Evolutionary conservation across 441 rosid species (phyloP).

Genomic region (Cnidoscolus chayamansa): DNA sequence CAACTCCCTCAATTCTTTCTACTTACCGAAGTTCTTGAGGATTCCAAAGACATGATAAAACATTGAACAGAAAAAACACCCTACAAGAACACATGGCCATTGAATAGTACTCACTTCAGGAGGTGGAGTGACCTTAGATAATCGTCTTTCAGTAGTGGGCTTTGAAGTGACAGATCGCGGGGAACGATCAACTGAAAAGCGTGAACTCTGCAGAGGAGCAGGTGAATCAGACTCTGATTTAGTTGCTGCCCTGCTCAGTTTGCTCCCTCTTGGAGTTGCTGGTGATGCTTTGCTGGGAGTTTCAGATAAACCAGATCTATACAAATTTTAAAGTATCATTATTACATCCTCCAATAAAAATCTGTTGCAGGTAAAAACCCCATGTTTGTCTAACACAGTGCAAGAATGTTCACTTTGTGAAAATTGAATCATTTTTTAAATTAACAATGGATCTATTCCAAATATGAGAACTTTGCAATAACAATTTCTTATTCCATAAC

Average conservation of each 20-base stretch:
- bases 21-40: background rate
- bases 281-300: conserved; percentile 65
- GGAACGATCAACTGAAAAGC: conserved; percentile 69
- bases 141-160: conserved; percentile 58
- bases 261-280: conserved; percentile 57
- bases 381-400: conserved; percentile 13
- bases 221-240: conserved; percentile 60
- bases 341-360: conserved; percentile 21
- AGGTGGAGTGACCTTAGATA: conserved; percentile 52
- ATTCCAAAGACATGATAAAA: conserved; percentile 4
- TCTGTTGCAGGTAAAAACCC: background rate
- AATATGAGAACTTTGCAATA: conserved; percentile 14
- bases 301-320: conserved; percentile 71
- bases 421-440: conserved; percentile 6
- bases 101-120: conserved; percentile 51
- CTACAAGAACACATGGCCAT: background rate
- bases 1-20: background rate
- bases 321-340: conserved; percentile 24
- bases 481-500: background rate
- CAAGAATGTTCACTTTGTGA: conserved; percentile 6
- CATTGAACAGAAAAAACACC: conserved; percentile 4
- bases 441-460: conserved; percentile 26
- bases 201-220: conserved; percentile 48
- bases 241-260: conserved; percentile 39
- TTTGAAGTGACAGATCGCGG: conserved; percentile 60